Evolutionary conservation across 768 basidiomycete genomes (phyloP).

Genomic region (Boletus rex-veris): DNA sequence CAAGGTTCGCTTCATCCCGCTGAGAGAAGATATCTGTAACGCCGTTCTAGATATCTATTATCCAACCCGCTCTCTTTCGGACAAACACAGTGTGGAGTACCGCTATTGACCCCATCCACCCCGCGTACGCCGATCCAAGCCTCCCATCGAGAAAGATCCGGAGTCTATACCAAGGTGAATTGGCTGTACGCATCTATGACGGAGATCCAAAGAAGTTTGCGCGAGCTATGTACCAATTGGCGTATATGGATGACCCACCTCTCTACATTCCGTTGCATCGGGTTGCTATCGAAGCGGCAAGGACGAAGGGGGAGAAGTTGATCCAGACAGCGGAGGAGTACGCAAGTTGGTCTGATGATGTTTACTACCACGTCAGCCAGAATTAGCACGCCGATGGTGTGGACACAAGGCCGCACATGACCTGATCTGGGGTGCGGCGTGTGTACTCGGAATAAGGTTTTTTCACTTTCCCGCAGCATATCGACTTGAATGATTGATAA

Average conservation of each 20-base stretch:
- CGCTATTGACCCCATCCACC: slow-evolving; percentile 11
- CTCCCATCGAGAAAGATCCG: slow-evolving; percentile 16
- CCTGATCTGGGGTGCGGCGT: neutral
- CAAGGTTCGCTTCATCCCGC: slow-evolving; percentile 31
- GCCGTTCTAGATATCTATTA: slow-evolving; percentile 18
- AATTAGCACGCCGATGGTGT: slow-evolving; percentile 2
- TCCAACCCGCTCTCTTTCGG: slow-evolving; percentile 25
- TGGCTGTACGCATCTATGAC: slow-evolving; percentile 1
- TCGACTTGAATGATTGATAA: too few relatives aligned
- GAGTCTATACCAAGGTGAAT: slow-evolving; percentile 9
- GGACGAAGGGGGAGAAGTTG: slow-evolving; percentile 19
- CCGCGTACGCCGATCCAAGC: slow-evolving; percentile 16
- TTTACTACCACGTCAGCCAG: slow-evolving; percentile 13
- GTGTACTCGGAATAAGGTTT: too few relatives aligned
- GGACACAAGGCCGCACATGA: neutral
- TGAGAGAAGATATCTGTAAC: neutral
- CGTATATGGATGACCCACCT: slow-evolving; percentile 23
- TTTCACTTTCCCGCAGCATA: too few relatives aligned
- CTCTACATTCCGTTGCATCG: slow-evolving; percentile 26
- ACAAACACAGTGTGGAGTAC: slow-evolving; percentile 8
- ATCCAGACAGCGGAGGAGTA: slow-evolving; percentile 24
- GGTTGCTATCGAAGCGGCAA: slow-evolving; percentile 21
- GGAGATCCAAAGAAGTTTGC: slow-evolving; percentile 27
- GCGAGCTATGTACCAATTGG: slow-evolving; percentile 13
- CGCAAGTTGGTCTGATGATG: slow-evolving; percentile 27